Conservation (phyloP, 352 stramenopile genomes). For the Discostella stelligera region DNA sequence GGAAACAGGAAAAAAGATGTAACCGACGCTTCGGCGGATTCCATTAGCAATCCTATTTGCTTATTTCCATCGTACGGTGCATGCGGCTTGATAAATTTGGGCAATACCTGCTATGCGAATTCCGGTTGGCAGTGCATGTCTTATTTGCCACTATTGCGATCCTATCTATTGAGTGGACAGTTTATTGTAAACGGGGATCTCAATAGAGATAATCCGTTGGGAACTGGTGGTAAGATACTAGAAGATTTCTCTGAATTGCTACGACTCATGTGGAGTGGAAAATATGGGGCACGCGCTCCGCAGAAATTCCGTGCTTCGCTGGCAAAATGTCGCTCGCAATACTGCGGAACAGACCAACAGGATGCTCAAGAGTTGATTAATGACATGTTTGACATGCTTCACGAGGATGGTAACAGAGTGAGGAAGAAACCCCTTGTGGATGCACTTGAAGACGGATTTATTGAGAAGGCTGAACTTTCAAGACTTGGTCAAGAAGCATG, state of each 20-base stretch:
- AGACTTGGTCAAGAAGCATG: conserved; percentile 77
- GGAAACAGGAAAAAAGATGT: conserved; percentile 63
- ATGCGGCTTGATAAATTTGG: conserved; percentile 85
- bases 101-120: conserved; percentile 99
- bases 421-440: conserved; percentile 86
- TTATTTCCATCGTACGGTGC: conserved; percentile 77
- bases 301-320: conserved; percentile 77
- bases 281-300: conserved; percentile 86
- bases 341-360: conserved; percentile 97
- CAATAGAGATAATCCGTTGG: conserved; percentile 87
- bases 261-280: conserved; percentile 87
- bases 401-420: conserved; percentile 89
- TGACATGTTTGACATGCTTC: conserved; percentile 87
- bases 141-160: conserved; percentile 91
- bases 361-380: conserved; percentile 92
- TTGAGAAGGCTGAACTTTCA: conserved; percentile 59
- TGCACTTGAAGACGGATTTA: conserved; percentile 84
- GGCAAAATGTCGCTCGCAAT: conserved; percentile 91
- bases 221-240: conserved; percentile 84
- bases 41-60: conserved; percentile 61
- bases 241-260: conserved; percentile 86
- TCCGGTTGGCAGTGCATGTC: conserved; percentile 96
- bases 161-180: conserved; percentile 94
- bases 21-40: conserved; percentile 46
- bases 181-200: conserved; percentile 85